These are phyloP conservation scores for Laetiporus sulphureus DNA, from an alignment of 1,284 basidiomycete genomes.

Conservation along the genomic window DNA sequence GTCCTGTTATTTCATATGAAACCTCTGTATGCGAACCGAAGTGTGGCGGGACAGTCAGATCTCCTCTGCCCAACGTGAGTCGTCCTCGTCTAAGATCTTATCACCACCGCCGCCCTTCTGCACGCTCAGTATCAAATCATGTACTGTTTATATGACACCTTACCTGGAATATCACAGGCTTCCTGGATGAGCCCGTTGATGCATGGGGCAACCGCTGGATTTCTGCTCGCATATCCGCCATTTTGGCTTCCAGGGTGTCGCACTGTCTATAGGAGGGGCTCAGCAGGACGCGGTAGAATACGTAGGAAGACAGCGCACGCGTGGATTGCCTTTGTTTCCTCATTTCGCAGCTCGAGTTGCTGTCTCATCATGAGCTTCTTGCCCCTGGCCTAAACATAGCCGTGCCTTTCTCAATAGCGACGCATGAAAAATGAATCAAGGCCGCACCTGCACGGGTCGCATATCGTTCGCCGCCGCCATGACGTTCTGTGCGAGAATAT, in stretches of 20 bases:
- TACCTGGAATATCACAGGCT: too few relatives aligned
- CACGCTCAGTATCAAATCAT: too few relatives aligned
- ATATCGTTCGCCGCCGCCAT: constrained; percentile 79
- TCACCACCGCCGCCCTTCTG: too few relatives aligned
- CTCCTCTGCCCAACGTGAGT: constrained; percentile 59
- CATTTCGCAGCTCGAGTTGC: constrained; percentile 60
- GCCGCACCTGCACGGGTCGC: constrained; percentile 70
- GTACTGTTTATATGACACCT: too few relatives aligned
- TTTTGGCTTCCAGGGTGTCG: constrained; percentile 53
- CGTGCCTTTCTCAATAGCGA: too few relatives aligned
- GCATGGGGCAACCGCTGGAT: constrained; percentile 17
- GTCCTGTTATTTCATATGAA: too few relatives aligned
- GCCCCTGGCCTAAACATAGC: constrained; percentile 61
- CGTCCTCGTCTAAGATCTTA: constrained; percentile 33
- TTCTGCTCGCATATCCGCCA: constrained; percentile 43
- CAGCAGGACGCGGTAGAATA: background rate
- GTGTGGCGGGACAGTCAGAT: constrained; percentile 19
- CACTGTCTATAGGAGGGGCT: constrained; percentile 50
- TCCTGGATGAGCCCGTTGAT: background rate
- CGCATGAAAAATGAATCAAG: constrained; percentile 5
- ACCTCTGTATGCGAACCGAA: background rate
- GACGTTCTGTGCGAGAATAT: constrained; percentile 64
- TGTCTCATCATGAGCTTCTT: constrained; percentile 73
- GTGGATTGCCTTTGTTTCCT: constrained; percentile 61
- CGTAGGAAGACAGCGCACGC: constrained; percentile 37